Conservation (phyloP, 768 basidiomycete species). For the Fibroporia radiculosa region DNA sequence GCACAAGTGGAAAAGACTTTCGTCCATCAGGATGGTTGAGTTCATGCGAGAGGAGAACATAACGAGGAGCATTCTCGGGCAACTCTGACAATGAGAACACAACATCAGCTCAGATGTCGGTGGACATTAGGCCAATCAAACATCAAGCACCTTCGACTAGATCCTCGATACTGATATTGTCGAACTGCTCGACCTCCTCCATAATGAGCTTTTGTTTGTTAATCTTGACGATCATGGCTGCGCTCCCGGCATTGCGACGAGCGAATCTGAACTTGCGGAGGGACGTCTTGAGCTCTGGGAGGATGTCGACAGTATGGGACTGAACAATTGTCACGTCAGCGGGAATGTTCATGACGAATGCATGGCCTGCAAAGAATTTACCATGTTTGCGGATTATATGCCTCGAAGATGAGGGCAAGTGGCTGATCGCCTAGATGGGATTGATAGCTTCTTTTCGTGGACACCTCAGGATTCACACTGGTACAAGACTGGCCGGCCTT, state of each 20-base stretch:
- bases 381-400: too few relatives aligned
- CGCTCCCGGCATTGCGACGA: constrained; percentile 55
- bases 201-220: constrained; percentile 75
- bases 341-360: too few relatives aligned
- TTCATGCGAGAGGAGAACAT: constrained; percentile 79
- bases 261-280: constrained; percentile 80
- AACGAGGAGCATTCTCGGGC: constrained; percentile 82
- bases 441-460: too few relatives aligned
- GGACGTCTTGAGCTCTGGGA: constrained; percentile 64
- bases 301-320: constrained; percentile 82
- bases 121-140: background rate
- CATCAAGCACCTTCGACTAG: constrained; percentile 66
- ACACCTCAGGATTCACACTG: too few relatives aligned
- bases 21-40: constrained; percentile 75
- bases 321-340: too few relatives aligned
- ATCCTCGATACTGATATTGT: constrained; percentile 70
- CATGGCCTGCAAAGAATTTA: too few relatives aligned
- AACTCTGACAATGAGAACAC: constrained; percentile 44
- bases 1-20: constrained; percentile 75
- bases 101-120: constrained; percentile 3
- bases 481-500: too few relatives aligned
- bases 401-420: too few relatives aligned
- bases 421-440: too few relatives aligned
- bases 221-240: constrained; percentile 85
- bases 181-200: constrained; percentile 78